Evolutionary conservation across 805 yeast genomes (phyloP).

Genomic region (Candida chauliodis): DNA sequence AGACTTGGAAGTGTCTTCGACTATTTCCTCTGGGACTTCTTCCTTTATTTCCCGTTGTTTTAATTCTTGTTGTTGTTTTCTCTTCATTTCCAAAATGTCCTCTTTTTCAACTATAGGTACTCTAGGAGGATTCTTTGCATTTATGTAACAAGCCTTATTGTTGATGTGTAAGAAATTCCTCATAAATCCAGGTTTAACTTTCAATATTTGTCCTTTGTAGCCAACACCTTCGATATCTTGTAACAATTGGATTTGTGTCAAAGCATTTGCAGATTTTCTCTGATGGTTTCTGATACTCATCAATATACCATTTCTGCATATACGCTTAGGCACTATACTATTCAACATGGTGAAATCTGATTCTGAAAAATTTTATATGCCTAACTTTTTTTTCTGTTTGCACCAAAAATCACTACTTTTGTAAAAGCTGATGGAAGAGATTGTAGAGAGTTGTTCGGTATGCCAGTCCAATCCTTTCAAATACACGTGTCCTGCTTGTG

Average conservation of each 20-base stretch:
- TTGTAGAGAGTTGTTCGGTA: slow-evolving; percentile 21
- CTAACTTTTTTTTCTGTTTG: background rate
- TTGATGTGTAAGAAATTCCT: slow-evolving; percentile 67
- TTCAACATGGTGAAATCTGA: background rate
- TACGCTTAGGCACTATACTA: background rate
- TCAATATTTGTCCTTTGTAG: slow-evolving; percentile 64
- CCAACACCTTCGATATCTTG: slow-evolving; percentile 65
- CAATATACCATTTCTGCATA: background rate
- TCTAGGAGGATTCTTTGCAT: slow-evolving; percentile 30
- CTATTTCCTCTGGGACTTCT: slow-evolving; percentile 8
- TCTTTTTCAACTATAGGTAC: slow-evolving; percentile 36
- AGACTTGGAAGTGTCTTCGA: background rate
- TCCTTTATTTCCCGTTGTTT: slow-evolving; percentile 7
- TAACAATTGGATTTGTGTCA: slow-evolving; percentile 59
- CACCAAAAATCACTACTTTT: background rate
- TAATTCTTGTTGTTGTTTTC: background rate
- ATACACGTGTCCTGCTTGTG: slow-evolving; percentile 83
- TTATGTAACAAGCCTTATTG: slow-evolving; percentile 73
- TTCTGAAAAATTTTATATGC: background rate
- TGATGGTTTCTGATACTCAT: slow-evolving; percentile 6
- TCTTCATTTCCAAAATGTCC: slow-evolving; percentile 1
- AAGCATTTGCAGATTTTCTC: slow-evolving; percentile 3
- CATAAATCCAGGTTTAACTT: slow-evolving; percentile 79
- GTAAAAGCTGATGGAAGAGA: background rate
- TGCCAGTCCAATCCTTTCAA: slow-evolving; percentile 42